Evolutionary conservation across 345 rosid species (phyloP), one percentile per base, ranked within the genome.

Genomic region (Microcos paniculata): DNA sequence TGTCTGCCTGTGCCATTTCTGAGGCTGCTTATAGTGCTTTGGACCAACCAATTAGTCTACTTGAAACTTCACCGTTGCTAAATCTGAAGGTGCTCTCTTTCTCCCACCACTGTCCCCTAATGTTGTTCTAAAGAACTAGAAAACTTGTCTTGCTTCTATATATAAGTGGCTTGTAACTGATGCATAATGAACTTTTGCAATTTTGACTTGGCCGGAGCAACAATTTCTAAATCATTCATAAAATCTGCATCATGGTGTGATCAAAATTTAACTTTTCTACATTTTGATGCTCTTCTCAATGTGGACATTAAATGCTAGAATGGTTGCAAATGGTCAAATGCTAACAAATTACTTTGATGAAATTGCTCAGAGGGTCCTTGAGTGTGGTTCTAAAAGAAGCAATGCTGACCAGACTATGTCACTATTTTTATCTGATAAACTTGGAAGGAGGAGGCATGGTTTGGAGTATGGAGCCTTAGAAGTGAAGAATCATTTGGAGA

Each of bases 1-100:
- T 87, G 35, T 86, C 97, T 42, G 97, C 97, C 78, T 93, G 94
- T 82, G 92, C 99, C 31, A 70, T 96, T 53, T 84, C 97, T 3
- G 99, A 96, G 84, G 97, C 98, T 45, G 98, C 99, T 33, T 96
- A 96, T 76, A 90, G 99, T 78, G 96, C 99, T 49, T 80, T 96
- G 53, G 99, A 96, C 81, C 98, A 96, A 55, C 99, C 99, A 1
- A 76, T 96, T 38, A 93, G 98, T 83, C 85, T 90, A 69, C 95
- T 93, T 61, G 94, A 92, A 86, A 85, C 87, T 78, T 90, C 94
- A 35, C 97, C 97, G 1, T 67, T 92, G 59, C 83, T 92, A 42
- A 92, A 90, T 75, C 82, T 92, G 6, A 92, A 90, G 97, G 97
- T 89, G 23, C 70, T 72, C 64, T 61, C 66, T 75, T 70, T 77